Conservation (phyloP, 257 asterid genomes). For the Euphrasia confusa region DNA sequence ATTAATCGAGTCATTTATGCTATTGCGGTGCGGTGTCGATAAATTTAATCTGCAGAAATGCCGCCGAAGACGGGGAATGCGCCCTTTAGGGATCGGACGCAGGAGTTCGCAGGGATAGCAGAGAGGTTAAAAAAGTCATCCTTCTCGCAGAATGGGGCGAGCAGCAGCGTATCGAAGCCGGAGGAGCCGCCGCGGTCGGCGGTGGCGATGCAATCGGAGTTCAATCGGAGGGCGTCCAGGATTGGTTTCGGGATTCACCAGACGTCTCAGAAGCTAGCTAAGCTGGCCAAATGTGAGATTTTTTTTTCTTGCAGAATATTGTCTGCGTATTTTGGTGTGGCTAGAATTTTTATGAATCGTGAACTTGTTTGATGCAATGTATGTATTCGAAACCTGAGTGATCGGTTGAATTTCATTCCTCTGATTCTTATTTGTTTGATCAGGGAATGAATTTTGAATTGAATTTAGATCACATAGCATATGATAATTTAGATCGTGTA, state of each 20-base stretch:
- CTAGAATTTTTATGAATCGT: not conserved
- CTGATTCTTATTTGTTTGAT: not conserved
- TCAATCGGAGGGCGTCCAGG: conserved; percentile 67
- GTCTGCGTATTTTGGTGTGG: conserved; percentile 1
- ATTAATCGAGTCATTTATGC: conserved; percentile 8
- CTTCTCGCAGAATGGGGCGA: conserved; percentile 48
- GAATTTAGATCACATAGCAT: conserved; percentile 7
- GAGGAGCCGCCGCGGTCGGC: conserved; percentile 48
- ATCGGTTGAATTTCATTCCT: conserved; percentile 4
- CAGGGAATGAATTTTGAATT: not conserved
- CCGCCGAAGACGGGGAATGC: conserved; percentile 48
- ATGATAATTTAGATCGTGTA: not conserved
- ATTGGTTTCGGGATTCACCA: conserved; percentile 80
- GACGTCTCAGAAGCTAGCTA: conserved; percentile 80
- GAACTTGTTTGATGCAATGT: not conserved
- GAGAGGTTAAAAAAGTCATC: conserved; percentile 51
- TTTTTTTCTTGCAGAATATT: not conserved
- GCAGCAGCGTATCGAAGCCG: conserved; percentile 47
- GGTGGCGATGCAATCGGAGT: conserved; percentile 72
- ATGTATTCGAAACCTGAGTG: conserved; percentile 2
- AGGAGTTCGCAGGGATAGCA: conserved; percentile 59
- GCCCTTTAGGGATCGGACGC: conserved; percentile 84
- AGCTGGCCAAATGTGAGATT: conserved; percentile 74
- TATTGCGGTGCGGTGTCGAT: conserved; percentile 11
- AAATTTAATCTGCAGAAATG: conserved; percentile 37